Conservation (phyloP, 345 rosid genomes). For the Linum lewisii region DNA sequence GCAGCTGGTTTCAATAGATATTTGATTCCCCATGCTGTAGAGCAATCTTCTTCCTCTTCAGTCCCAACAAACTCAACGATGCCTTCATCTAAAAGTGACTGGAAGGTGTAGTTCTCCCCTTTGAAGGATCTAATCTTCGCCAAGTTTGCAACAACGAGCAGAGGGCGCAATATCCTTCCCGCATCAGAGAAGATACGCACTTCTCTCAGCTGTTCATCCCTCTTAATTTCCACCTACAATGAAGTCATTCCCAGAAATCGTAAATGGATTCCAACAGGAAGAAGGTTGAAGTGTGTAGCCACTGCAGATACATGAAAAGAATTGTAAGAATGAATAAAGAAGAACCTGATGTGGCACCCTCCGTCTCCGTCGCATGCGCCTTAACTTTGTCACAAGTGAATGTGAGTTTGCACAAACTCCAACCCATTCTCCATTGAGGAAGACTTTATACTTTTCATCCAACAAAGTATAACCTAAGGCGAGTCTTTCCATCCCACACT, state of each 20-base stretch:
- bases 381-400: constrained; percentile 44
- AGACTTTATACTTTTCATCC: constrained; percentile 43
- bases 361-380: constrained; percentile 48
- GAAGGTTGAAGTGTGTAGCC: background rate
- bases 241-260: constrained; percentile 6
- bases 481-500: constrained; percentile 62
- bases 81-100: constrained; percentile 38
- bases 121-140: constrained; percentile 37
- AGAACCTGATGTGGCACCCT: constrained; percentile 57
- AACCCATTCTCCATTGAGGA: constrained; percentile 87
- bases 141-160: constrained; percentile 63
- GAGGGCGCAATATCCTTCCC: constrained; percentile 90
- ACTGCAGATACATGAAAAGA: background rate
- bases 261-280: background rate
- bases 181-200: constrained; percentile 73
- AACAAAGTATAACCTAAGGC: constrained; percentile 42
- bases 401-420: constrained; percentile 59
- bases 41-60: constrained; percentile 90
- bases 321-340: constrained; percentile 4
- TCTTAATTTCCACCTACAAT: constrained; percentile 70
- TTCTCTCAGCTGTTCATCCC: constrained; percentile 55
- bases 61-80: constrained; percentile 67
- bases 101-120: constrained; percentile 25
- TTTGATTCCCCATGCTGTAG: constrained; percentile 57
- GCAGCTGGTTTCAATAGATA: constrained; percentile 33